These are phyloP conservation scores for Phytophthora pluvialis DNA, from an alignment of 352 stramenopile genomes.

Conservation along the genomic window DNA sequence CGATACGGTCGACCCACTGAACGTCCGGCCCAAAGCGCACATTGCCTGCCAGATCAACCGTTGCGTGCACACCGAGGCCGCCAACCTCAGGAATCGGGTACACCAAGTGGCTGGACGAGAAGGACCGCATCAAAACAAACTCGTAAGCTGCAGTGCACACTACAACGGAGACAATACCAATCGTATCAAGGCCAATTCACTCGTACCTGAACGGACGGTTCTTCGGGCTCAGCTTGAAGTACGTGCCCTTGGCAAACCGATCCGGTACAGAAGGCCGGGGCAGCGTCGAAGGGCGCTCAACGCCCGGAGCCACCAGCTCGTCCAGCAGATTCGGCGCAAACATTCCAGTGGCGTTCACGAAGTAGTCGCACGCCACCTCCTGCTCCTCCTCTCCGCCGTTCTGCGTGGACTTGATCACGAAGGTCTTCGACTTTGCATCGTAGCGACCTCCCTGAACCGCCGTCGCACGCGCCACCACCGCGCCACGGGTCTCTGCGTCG, in stretches of 20 bases:
- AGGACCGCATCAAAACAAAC: neutral
- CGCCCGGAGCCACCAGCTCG: slow-evolving; percentile 29
- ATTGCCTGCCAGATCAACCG: slow-evolving; percentile 92
- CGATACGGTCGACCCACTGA: slow-evolving; percentile 92
- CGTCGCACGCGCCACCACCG: slow-evolving; percentile 78
- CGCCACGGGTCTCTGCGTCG: slow-evolving; percentile 91
- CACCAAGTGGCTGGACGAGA: slow-evolving; percentile 79
- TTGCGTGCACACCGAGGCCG: slow-evolving; percentile 97
- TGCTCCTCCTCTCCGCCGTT: slow-evolving; percentile 44
- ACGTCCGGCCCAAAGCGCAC: slow-evolving; percentile 97
- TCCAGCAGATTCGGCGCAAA: slow-evolving; percentile 59
- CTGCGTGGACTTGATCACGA: slow-evolving; percentile 49
- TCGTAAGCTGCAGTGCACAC: neutral
- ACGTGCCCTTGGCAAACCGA: slow-evolving; percentile 96
- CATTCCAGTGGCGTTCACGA: slow-evolving; percentile 94
- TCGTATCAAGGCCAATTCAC: neutral
- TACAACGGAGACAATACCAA: neutral
- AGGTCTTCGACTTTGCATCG: slow-evolving; percentile 34
- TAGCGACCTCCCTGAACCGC: slow-evolving; percentile 56
- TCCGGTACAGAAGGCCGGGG: slow-evolving; percentile 45
- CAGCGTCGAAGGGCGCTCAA: neutral
- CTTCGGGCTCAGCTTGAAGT: slow-evolving; percentile 89
- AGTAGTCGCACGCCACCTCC: slow-evolving; percentile 88
- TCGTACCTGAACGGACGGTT: slow-evolving; percentile 65
- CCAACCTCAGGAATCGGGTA: slow-evolving; percentile 96